Evolutionary conservation across 768 basidiomycete species (phyloP).

Genomic region (Suillus hirtellus): DNA sequence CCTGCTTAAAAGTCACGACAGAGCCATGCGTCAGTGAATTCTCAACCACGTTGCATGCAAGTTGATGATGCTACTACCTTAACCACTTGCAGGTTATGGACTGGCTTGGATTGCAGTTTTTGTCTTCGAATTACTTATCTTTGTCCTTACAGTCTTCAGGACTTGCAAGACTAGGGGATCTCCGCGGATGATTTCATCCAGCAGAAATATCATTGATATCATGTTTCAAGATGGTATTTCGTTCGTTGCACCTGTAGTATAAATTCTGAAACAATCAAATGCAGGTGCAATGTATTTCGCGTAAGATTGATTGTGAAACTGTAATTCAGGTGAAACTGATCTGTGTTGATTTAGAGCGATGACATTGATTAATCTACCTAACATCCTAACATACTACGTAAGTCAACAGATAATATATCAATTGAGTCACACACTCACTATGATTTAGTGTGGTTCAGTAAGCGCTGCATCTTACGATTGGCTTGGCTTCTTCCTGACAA

Average conservation of each 20-base stretch:
- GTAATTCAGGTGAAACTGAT: neutral
- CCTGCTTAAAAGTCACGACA: neutral
- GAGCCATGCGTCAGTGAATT: neutral
- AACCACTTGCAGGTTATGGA: slow-evolving; percentile 25
- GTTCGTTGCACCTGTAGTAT: neutral
- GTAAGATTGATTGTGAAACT: slow-evolving; percentile 37
- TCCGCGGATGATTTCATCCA: slow-evolving; percentile 21
- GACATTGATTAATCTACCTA: neutral
- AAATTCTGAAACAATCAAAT: neutral
- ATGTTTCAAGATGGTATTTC: slow-evolving; percentile 52
- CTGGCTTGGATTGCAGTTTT: slow-evolving; percentile 55
- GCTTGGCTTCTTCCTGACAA: slow-evolving; percentile 1
- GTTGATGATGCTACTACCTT: neutral
- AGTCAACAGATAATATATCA: neutral
- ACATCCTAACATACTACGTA: neutral
- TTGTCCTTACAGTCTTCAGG: slow-evolving; percentile 46
- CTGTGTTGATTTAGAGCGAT: neutral
- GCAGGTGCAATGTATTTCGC: slow-evolving; percentile 57
- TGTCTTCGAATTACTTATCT: slow-evolving; percentile 50
- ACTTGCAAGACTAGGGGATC: slow-evolving; percentile 39
- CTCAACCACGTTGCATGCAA: neutral
- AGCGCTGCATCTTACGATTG: neutral
- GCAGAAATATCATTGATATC: slow-evolving; percentile 40
- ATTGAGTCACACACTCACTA: neutral
- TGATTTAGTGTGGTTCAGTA: neutral